Evolutionary conservation across 768 basidiomycete species (phyloP).

Genomic region (Myochromella boudieri): DNA sequence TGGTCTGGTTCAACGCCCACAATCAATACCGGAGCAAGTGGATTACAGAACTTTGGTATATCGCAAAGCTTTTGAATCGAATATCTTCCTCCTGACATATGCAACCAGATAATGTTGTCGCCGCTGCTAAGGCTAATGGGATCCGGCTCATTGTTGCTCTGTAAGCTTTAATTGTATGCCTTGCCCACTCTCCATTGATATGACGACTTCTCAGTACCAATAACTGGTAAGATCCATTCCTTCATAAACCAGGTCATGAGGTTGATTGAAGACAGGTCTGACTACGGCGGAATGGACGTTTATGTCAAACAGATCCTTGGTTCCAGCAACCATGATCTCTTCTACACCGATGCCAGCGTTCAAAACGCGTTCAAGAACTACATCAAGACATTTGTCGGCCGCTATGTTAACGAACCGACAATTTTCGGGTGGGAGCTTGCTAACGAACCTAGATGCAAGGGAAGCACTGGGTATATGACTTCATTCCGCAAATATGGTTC

Average conservation of each 20-base stretch:
- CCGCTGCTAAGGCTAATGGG: conserved; percentile 60
- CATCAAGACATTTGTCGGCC: conserved; percentile 44
- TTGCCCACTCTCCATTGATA: background rate
- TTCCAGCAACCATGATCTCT: conserved; percentile 44
- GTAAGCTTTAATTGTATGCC: conserved; percentile 30
- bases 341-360: conserved; percentile 56
- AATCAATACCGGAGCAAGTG: conserved; percentile 50
- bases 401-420: conserved; percentile 56
- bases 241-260: background rate
- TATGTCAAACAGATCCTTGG: conserved; percentile 56
- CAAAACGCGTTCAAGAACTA: conserved; percentile 51
- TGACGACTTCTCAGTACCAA: no score
- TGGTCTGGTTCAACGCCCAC: conserved; percentile 50
- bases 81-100: background rate
- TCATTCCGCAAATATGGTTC: background rate
- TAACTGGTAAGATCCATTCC: conserved; percentile 42
- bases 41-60: conserved; percentile 52
- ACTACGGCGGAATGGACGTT: conserved; percentile 70
- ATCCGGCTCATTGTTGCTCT: conserved; percentile 59
- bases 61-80: background rate
- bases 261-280: conserved; percentile 24
- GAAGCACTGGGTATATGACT: conserved; percentile 39
- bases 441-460: conserved; percentile 46
- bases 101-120: conserved; percentile 48
- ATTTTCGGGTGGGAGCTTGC: conserved; percentile 49